phyloP scores from a whole-genome alignment of 345 rosid genomes.

The Luvunga scandens region DNA sequence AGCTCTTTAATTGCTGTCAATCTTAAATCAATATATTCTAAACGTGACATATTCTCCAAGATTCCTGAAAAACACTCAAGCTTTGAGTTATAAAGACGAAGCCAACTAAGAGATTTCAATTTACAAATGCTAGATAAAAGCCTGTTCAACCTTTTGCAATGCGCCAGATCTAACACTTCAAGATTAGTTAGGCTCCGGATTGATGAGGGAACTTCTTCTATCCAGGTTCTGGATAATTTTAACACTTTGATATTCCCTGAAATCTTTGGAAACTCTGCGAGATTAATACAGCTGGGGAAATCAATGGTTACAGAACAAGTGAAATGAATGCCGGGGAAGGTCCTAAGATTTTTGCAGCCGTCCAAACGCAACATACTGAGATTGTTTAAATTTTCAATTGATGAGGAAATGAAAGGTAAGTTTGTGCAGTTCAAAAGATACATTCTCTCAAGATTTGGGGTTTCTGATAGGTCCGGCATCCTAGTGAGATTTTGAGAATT shows the following conservation, averaged over 20 bases:
- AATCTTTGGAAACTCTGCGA: too few species aligned
- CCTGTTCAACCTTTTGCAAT: not conserved
- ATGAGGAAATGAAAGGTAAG: too few species aligned
- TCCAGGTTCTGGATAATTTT: too few species aligned
- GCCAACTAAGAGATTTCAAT: not conserved
- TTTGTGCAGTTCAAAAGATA: too few species aligned
- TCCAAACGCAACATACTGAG: not conserved
- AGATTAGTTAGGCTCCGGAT: too few species aligned
- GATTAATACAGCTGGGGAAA: too few species aligned
- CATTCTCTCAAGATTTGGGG: too few species aligned
- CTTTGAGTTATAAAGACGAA: not conserved
- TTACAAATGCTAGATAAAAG: not conserved
- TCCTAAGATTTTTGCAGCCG: not conserved
- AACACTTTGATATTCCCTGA: too few species aligned
- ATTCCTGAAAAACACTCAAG: not conserved
- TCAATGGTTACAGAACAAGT: not conserved
- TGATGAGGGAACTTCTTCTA: too few species aligned
- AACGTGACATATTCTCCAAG: not conserved
- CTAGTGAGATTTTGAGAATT: not conserved
- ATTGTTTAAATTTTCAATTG: too few species aligned
- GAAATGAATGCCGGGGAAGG: not conserved
- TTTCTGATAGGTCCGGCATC: not conserved
- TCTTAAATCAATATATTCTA: not conserved
- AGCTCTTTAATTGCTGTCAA: constrained; percentile 2
- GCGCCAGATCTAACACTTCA: not conserved